Evolutionary conservation across 2,329 filamentous ascomycete genomes (phyloP).

Genomic region (Fusarium stilboides): DNA sequence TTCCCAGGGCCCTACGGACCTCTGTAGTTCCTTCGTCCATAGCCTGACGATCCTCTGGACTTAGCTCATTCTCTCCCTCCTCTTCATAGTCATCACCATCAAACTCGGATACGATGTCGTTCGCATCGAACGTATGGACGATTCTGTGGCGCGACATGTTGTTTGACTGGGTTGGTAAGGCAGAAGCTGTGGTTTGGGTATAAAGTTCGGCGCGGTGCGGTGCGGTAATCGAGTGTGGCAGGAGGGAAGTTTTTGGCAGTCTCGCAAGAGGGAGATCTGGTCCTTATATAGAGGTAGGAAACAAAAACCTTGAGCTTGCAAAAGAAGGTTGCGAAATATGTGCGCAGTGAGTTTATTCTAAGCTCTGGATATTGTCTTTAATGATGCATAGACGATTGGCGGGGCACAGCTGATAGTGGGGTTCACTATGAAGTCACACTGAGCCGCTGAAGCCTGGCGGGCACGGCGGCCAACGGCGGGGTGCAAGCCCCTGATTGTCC

Average conservation of each 20-base stretch:
- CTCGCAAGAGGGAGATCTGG: neutral
- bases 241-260: neutral
- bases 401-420: constrained; percentile 47
- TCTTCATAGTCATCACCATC: constrained; percentile 64
- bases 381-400: constrained; percentile 39
- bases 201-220: constrained; percentile 11
- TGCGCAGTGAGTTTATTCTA: neutral
- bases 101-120: constrained; percentile 64
- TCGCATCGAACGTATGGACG: constrained; percentile 63
- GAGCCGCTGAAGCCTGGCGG: constrained; percentile 27
- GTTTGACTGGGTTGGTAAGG: neutral
- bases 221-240: neutral
- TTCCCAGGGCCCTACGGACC: constrained; percentile 76
- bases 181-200: constrained; percentile 1
- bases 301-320: neutral
- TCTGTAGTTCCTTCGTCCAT: constrained; percentile 77
- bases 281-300: neutral
- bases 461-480: neutral
- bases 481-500: constrained; percentile 38
- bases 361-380: constrained; percentile 20
- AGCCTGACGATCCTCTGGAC: constrained; percentile 62
- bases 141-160: constrained; percentile 50
- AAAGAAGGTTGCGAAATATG: neutral
- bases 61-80: constrained; percentile 63
- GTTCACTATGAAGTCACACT: constrained; percentile 48